These are phyloP conservation scores for Sporobolomyces phaffii DNA, from an alignment of 768 basidiomycete species.

Conservation along the genomic window DNA sequence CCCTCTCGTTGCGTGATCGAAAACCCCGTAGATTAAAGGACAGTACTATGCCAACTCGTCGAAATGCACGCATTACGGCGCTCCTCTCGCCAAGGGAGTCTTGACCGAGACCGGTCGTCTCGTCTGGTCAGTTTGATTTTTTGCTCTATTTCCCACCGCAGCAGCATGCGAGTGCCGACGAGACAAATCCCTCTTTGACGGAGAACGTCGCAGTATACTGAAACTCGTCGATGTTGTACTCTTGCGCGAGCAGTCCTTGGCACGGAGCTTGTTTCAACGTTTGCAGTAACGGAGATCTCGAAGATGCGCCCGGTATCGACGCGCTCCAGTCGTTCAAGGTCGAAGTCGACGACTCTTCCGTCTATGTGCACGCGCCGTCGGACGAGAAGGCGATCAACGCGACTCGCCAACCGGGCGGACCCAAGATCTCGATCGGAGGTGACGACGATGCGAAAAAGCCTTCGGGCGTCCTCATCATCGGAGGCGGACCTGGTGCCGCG, in stretches of 20 bases:
- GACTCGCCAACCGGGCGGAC: slow-evolving; percentile 16
- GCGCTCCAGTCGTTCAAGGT: slow-evolving; percentile 70
- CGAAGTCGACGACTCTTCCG: slow-evolving; percentile 19
- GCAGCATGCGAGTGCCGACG: too few species aligned
- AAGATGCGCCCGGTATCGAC: slow-evolving; percentile 80
- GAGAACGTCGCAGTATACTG: too few species aligned
- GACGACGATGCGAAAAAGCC: not conserved
- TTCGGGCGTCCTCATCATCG: slow-evolving; percentile 68
- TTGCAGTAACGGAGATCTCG: slow-evolving; percentile 69
- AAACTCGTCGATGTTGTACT: too few species aligned
- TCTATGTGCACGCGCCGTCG: slow-evolving; percentile 36
- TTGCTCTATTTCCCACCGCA: slow-evolving; percentile 47
- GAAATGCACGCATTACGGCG: slow-evolving; percentile 87
- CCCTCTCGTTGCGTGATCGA: too few species aligned
- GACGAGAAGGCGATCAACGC: slow-evolving; percentile 10
- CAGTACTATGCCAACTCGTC: slow-evolving; percentile 59
- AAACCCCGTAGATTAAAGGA: slow-evolving; percentile 59
- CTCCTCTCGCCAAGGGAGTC: slow-evolving; percentile 75
- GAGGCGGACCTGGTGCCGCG: slow-evolving; percentile 75
- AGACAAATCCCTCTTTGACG: too few species aligned
- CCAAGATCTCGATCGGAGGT: slow-evolving; percentile 47
- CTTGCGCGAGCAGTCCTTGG: slow-evolving; percentile 78
- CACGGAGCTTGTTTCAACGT: slow-evolving; percentile 89
- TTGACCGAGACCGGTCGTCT: slow-evolving; percentile 70
- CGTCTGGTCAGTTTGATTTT: slow-evolving; percentile 53